A percentile compares a stretch with the other conserved stretches of the same genome.
Conservation (phyloP, 1,284 basidiomycete genomes). For the Sporisorium graminicola region DNA sequence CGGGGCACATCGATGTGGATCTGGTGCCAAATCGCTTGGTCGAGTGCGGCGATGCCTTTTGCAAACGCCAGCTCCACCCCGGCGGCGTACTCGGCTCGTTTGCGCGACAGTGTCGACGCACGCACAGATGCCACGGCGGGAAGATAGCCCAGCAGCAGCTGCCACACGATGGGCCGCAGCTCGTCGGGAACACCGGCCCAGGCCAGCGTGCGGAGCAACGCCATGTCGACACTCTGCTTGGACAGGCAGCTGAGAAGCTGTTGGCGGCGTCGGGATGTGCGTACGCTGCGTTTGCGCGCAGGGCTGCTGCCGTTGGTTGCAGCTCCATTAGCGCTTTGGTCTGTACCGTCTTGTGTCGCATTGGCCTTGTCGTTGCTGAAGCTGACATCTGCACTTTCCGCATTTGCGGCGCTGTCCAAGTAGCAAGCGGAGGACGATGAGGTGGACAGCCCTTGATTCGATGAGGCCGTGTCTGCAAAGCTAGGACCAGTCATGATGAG, state of each 20-base stretch:
- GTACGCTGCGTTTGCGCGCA: conserved; percentile 43
- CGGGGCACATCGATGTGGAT: conserved; percentile 69
- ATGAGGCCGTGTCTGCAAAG: conserved; percentile 37
- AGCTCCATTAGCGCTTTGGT: background rate
- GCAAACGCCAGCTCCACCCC: conserved; percentile 93
- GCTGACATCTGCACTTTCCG: conserved; percentile 8
- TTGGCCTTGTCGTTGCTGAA: conserved; percentile 4
- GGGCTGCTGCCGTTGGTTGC: conserved; percentile 3
- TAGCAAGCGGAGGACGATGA: conserved; percentile 24
- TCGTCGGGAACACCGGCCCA: conserved; percentile 94
- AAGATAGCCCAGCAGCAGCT: conserved; percentile 86
- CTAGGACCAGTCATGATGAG: conserved; percentile 54
- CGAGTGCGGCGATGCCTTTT: conserved; percentile 72
- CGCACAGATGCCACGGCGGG: conserved; percentile 86
- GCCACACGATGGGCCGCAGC: conserved; percentile 92
- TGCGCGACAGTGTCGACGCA: conserved; percentile 81
- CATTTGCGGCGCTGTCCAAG: conserved; percentile 4
- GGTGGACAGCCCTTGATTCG: conserved; percentile 3
- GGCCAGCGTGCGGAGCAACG: conserved; percentile 86
- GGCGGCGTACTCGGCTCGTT: conserved; percentile 90
- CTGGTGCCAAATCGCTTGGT: conserved; percentile 68
- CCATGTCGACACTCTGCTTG: conserved; percentile 69
- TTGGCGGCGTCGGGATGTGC: conserved; percentile 51
- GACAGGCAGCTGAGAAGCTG: conserved; percentile 56
- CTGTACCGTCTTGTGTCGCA: background rate